Conservation (phyloP, 1,284 basidiomycete genomes). For the Marasmius oreades region DNA sequence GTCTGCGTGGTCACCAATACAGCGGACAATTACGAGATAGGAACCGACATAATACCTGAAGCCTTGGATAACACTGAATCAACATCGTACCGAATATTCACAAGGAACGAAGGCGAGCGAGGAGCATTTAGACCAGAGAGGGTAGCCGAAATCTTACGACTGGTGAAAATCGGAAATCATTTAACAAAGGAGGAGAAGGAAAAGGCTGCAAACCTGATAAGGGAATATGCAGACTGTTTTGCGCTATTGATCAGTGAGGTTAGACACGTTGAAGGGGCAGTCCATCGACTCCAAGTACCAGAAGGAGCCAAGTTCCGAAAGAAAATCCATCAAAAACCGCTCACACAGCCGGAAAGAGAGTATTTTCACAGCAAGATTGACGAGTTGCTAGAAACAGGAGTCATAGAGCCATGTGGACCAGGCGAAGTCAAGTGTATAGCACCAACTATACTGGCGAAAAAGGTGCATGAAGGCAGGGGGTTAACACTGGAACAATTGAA, state of each 20-base stretch:
- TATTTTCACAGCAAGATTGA: conserved; percentile 16
- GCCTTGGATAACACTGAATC: neutral
- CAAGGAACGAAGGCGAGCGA: neutral
- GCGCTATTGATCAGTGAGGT: conserved; percentile 15
- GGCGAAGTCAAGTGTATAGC: conserved; percentile 19
- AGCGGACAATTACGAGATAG: neutral
- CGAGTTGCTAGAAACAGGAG: conserved; percentile 22
- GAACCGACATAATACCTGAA: conserved; percentile 4
- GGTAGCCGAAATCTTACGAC: conserved; percentile 1
- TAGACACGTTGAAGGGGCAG: conserved; percentile 1
- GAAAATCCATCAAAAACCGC: neutral
- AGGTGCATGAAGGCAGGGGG: conserved; percentile 16
- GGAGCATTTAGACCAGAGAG: neutral
- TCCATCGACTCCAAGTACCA: conserved; percentile 12
- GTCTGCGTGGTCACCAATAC: neutral
- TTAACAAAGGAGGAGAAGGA: conserved; percentile 3
- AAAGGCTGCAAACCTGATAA: conserved; percentile 1
- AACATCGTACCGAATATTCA: neutral
- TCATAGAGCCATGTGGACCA: conserved; percentile 14
- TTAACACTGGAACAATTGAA: conserved; percentile 17
- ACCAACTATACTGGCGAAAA: conserved; percentile 17
- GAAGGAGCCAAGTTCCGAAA: neutral
- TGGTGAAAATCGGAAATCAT: conserved; percentile 8
- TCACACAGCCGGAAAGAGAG: conserved; percentile 1
- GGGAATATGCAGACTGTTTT: conserved; percentile 13